Percentiles rank a stretch among this genome's conserved stretches.
These are phyloP conservation scores for Candida ficus DNA, from an alignment of 805 yeast genomes.

Conservation along the genomic window DNA sequence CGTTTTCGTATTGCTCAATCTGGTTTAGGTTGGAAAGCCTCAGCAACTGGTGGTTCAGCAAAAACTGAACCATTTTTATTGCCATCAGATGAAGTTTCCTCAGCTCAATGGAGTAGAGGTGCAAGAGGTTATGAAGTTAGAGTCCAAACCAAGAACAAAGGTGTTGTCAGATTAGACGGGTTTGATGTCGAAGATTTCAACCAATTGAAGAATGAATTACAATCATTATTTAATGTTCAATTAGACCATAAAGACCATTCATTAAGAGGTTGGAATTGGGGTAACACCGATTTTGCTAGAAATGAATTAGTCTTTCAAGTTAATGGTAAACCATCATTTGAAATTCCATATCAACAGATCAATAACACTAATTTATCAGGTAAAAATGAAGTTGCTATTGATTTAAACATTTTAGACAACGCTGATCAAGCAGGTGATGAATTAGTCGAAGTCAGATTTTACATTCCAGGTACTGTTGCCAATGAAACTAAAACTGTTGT, in stretches of 20 bases:
- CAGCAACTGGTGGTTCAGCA: constrained; percentile 42
- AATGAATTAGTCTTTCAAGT: constrained; percentile 84
- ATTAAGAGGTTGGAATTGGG: constrained; percentile 99
- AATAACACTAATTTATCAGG: constrained; percentile 86
- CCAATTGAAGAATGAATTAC: constrained; percentile 76
- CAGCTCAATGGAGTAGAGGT: constrained; percentile 89
- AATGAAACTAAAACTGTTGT: constrained; percentile 22
- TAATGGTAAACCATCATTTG: constrained; percentile 86
- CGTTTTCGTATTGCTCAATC: constrained; percentile 91
- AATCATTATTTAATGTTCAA: constrained; percentile 63
- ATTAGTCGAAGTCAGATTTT: constrained; percentile 89
- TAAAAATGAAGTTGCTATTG: constrained; percentile 90
- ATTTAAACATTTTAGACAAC: constrained; percentile 56
- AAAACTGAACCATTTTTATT: constrained; percentile 74
- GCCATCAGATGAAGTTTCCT: constrained; percentile 78
- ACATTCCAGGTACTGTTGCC: constrained; percentile 78
- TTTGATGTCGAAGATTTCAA: constrained; percentile 82
- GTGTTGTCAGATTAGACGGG: constrained; percentile 86
- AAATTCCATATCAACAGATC: constrained; percentile 76
- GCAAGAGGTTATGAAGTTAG: constrained; percentile 87
- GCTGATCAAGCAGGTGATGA: constrained; percentile 85
- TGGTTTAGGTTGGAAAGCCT: constrained; percentile 96
- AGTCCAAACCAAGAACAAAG: constrained; percentile 82
- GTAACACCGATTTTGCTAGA: constrained; percentile 85
- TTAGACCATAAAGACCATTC: constrained; percentile 88